Evolutionary conservation across 192 early-diverging fungal genomes (phyloP).

Genomic region (Gaertneriomyces semiglobifer): DNA sequence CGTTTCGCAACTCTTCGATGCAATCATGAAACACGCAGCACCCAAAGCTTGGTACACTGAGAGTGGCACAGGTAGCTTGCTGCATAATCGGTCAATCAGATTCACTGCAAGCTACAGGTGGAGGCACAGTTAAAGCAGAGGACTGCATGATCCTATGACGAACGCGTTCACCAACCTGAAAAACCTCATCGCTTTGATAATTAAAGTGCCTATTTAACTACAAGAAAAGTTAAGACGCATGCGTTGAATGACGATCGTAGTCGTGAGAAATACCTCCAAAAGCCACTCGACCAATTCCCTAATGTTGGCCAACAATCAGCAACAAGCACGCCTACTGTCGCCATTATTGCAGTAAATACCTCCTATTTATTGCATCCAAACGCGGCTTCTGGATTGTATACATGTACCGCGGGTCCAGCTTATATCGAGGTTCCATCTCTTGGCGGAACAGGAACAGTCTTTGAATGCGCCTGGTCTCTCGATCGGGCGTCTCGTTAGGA

Average conservation of each 20-base stretch:
- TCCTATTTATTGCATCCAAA: not conserved
- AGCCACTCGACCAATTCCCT: constrained; percentile 28
- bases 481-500: too few species aligned
- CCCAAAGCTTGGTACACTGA: constrained; percentile 24
- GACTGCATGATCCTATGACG: not conserved
- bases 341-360: not conserved
- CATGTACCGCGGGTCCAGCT: not conserved
- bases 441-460: constrained; percentile 25
- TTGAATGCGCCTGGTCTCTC: not conserved
- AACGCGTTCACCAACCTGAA: constrained; percentile 13
- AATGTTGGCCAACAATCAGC: not conserved
- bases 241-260: not conserved
- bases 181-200: constrained; percentile 15
- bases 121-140: not conserved
- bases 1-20: constrained; percentile 16
- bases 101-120: constrained; percentile 20
- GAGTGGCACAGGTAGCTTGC: not conserved
- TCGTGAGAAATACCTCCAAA: constrained; percentile 3
- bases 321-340: not conserved
- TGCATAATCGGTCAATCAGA: constrained; percentile 18
- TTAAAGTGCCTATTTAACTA: constrained; percentile 1
- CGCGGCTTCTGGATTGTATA: not conserved
- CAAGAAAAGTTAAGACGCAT: not conserved
- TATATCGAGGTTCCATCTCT: constrained; percentile 9
- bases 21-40: constrained; percentile 29